Base-by-base conservation (phyloP, 495 filamentous ascomycete species). In the Aspergillus incahuasiensis region DNA sequence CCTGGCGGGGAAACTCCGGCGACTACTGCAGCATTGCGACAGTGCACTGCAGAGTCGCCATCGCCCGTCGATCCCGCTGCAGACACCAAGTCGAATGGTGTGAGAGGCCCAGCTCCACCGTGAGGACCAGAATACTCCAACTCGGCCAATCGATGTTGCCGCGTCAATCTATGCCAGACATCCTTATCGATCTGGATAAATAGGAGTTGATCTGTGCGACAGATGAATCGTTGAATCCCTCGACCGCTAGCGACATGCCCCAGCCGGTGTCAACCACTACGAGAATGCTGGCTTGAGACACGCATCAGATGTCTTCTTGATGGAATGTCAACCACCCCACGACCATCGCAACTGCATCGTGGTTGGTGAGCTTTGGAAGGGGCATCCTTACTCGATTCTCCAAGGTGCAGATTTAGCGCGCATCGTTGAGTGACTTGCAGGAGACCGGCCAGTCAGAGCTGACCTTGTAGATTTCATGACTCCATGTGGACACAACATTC, bases 401-500 rank as follows among this genome's bases (percentile, higher is more conserved):
- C 20, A 50, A 40, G 48, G 19, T 39, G 48, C 48, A 50, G 28
- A 38, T 1, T 25, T 50, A 50, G 48, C 20, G 18, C 34, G 34
- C 48, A 38, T 3, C 34, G 11, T 20, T 34, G 48, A 50, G 34
- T 50, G 48, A 50, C 48, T 50, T 28, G 48, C 48, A 50, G 40
- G 21, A 50, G 48, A 50, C 48, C n/a, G 18, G 8, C 47, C 48
- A 50, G 48, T 50, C 34, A 50, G 34, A 16, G 34, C 32, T 12
- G 48, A 12, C 20, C 24, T 20, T 50, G 20, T 50, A 40, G 34
- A 50, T 22, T 28, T 32, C 28, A 21, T n/a, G 48, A 38, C 34
- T 50, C 48, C 48, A 40, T 50, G 48, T 40, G 34, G 48, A 50
- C 48, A 50, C 48, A 9, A n/a, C n/a, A 21, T 13, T 40, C 38